Base-by-base conservation (phyloP, 805 yeast genomes). In the Yarrowia hollandica region DNA sequence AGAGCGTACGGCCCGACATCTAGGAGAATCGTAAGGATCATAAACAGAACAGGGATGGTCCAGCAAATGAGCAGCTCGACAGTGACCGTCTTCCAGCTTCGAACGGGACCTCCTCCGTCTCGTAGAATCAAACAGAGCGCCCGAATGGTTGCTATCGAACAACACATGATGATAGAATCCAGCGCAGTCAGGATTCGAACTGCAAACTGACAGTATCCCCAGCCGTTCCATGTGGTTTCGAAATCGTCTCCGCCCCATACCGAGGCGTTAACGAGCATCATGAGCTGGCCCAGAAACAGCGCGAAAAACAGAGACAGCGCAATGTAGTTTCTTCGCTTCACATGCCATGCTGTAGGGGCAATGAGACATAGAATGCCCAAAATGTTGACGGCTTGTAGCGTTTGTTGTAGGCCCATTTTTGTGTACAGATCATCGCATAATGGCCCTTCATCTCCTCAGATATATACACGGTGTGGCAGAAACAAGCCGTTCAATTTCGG, bases 391-490 rank as follows among this genome's bases (percentile, higher is more conserved):
- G 55, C 22, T 15, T 48, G 55, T 3, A 48, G 30, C 5, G n/a
- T 6, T 48, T 48, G 30, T 48, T 48, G 55, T 6, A 31, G 28
- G 11, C 39, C 21, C 55, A 48, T 48, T 16, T 8, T 31, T 12
- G 19, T 19, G 21, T 31, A 46, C 8, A 31, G 12, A 14, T 21
- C 14, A n/a, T n/a, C n/a, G n/a, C n/a, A n/a, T n/a, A n/a, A n/a
- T n/a, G n/a, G n/a, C n/a, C n/a, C n/a, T n/a, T n/a, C n/a, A n/a
- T n/a, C n/a, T n/a, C n/a, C n/a, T n/a, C n/a, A n/a, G n/a, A n/a
- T n/a, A n/a, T n/a, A n/a, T n/a, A n/a, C n/a, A n/a, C n/a, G 28
- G 23, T 46, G 54, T 21, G 54, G 54, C 54, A 46, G 26, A 44
- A 5, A 5, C 12, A 12, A 26, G 3, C 12, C 30, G 2, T 10